phyloP scores from a whole-genome alignment of 1,284 basidiomycete genomes.

The Sutorius eximius region DNA sequence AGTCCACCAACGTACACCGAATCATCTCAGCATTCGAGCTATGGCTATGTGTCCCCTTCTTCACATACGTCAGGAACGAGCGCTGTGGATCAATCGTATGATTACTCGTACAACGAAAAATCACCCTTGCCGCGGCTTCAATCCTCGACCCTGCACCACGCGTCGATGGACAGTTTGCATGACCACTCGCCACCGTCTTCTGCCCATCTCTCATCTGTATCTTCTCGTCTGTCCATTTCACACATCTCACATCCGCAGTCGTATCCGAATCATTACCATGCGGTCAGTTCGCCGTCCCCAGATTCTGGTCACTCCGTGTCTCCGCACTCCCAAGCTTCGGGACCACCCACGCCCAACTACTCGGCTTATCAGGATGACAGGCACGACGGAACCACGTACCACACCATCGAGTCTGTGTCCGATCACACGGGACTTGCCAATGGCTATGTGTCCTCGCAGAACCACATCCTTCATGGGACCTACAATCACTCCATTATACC shows the following conservation, averaged over 20 bases:
- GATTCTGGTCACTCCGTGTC: conserved; percentile 46
- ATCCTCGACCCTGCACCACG: conserved; percentile 27
- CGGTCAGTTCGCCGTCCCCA: conserved; percentile 36
- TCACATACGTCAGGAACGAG: conserved; percentile 24
- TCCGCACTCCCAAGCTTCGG: conserved; percentile 46
- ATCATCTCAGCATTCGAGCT: conserved; percentile 43
- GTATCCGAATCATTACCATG: conserved; percentile 39
- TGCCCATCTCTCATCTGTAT: conserved; percentile 32
- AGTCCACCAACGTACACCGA: conserved; percentile 45
- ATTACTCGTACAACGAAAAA: conserved; percentile 35
- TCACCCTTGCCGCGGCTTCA: conserved; percentile 32
- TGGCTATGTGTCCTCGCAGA: conserved; percentile 34
- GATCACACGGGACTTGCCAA: conserved; percentile 31
- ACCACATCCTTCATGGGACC: conserved; percentile 34
- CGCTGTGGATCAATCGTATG: conserved; percentile 29
- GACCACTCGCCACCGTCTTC: conserved; percentile 33
- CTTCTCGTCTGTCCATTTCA: conserved; percentile 38
- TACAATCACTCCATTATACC: conserved; percentile 34
- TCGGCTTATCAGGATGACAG: conserved; percentile 45
- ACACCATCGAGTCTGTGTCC: conserved; percentile 28
- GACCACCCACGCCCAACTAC: conserved; percentile 50
- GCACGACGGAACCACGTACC: conserved; percentile 36
- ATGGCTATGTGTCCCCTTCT: conserved; percentile 41
- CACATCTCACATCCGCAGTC: conserved; percentile 39
- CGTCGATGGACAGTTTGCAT: conserved; percentile 33